Base-by-base conservation (phyloP, 2,329 filamentous ascomycete species). In the Rasamsonia emersonii region DNA sequence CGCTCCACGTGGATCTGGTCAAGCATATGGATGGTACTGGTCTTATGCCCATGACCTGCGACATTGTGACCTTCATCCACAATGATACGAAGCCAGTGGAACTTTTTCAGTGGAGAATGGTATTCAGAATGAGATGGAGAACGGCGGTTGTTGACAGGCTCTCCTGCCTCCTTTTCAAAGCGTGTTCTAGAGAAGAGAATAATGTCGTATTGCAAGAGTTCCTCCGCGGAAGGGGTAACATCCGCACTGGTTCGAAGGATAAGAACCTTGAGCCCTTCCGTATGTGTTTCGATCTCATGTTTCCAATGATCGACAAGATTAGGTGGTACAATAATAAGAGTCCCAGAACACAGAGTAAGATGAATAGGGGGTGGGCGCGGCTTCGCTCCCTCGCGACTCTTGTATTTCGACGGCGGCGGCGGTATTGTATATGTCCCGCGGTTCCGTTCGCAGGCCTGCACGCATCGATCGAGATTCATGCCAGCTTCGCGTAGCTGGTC, bases 61-160 rank as follows among this genome's bases (percentile, higher is more conserved):
- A 94, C 78, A 37, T 74, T 82, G 53, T 95, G 86, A 0, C 89
- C 89, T 65, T 95, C 89, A 42, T 96, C 89, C 11, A 93, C 81
- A 27, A 96, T 88, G 28, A 93, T 79, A 2, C 89, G 73, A 46
- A 94, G 79, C 71, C 89, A 94, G 45, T 85, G 86, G 3, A 95
- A 58, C 5, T 73, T 59, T 23, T 76, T 75, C 11, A 95, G 58
- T 0, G 81, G 73, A 2, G 77, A 82, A 7, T 70, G 53, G 18
- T 76, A 71, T 40, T 55, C 55, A 4, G 62, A 53, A 2, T 51
- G 43, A 5, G 46, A 50, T 3, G 65, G 47, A 35, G 64, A 68
- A n/a, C 54, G 61, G 35, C 42, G 71, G 52, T 41, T 71, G 37
- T 75, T 62, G 9, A 63, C 52, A 1, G 65, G 65, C 42, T 70